Evolutionary conservation across 2,329 filamentous ascomycete species (phyloP), one percentile per base, ranked within the genome.

Genomic region (Trichoderma sp.): DNA sequence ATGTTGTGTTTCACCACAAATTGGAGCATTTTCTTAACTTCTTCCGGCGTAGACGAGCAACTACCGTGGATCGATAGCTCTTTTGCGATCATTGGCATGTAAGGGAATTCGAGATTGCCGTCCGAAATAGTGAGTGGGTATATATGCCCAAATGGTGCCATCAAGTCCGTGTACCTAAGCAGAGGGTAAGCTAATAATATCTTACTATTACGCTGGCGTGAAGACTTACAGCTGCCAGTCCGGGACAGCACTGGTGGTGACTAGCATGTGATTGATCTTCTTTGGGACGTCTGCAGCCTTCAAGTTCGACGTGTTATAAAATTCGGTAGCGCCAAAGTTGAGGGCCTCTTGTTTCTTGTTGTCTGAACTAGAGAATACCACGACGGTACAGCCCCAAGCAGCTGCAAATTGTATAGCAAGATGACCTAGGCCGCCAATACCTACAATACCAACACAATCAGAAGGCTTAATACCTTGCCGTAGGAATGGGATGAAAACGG

Each of bases 361-460:
- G 58, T 50, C 58, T 1, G 39, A 50, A 5, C 42, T 50, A 1
- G 58, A 48, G 45, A 61, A 61, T 9, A 27, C 42, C 19, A 61
- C 39, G n/a, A 61, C 42, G 5, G 58, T 61, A 9, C 58, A 61
- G 15, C 39, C 39, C 58, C 58, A 50, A 19, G 58, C 58, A 27
- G 42, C 58, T 15, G 58, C 58, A 35, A 50, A 52, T 37, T 61
- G 58, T 15, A 61, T 50, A 17, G 58, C 58, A 37, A 61, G 58
- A 52, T 61, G 58, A 9, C 58, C 58, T 9, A 61, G 32, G 13
- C 58, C 58, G 9, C 58, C 58, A 22, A 61, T 61, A 9, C 58
- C 58, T 6, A 61, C 58, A 52, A 61, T 52, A 2, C 58, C 58
- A 35, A 61, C 22, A 50, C 19, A 25, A 1, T 61, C 42, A 8